Percentiles rank a stretch among this genome's conserved stretches.
These are phyloP conservation scores for Talaromyces sp. DNA, from an alignment of 2,329 filamentous ascomycete genomes.

Conservation along the genomic window DNA sequence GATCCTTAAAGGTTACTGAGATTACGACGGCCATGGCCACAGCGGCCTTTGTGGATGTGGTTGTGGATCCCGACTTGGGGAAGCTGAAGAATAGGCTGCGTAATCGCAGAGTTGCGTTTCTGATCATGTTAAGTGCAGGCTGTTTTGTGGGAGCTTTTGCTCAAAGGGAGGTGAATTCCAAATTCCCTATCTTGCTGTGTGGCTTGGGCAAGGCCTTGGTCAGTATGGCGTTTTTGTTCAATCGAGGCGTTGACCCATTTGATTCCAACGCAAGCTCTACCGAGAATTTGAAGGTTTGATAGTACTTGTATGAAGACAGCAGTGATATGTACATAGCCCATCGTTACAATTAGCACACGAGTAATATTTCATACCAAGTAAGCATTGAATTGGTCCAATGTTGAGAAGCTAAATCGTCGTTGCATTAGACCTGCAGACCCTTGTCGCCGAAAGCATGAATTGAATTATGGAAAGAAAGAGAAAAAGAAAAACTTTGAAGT, in stretches of 20 bases:
- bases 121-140: constrained; percentile 18
- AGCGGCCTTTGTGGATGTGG: constrained; percentile 63
- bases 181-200: constrained; percentile 19
- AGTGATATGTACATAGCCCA: no score
- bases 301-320: neutral
- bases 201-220: constrained; percentile 18
- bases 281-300: constrained; percentile 4
- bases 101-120: constrained; percentile 19
- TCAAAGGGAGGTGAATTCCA: constrained; percentile 14
- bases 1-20: constrained; percentile 56
- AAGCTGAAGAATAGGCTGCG: constrained; percentile 52
- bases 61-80: constrained; percentile 59
- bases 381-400: no score
- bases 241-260: constrained; percentile 7
- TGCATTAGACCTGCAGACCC: no score
- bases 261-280: neutral
- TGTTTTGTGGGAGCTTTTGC: constrained; percentile 24
- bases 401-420: no score
- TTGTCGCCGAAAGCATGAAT: no score
- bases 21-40: constrained; percentile 68
- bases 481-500: no score
- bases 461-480: no score
- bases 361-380: no score
- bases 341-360: no score
- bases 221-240: constrained; percentile 17